Evolutionary conservation across 768 basidiomycete species (phyloP), one percentile per base, ranked within the genome.

Genomic region (Kondoa malvinella): DNA sequence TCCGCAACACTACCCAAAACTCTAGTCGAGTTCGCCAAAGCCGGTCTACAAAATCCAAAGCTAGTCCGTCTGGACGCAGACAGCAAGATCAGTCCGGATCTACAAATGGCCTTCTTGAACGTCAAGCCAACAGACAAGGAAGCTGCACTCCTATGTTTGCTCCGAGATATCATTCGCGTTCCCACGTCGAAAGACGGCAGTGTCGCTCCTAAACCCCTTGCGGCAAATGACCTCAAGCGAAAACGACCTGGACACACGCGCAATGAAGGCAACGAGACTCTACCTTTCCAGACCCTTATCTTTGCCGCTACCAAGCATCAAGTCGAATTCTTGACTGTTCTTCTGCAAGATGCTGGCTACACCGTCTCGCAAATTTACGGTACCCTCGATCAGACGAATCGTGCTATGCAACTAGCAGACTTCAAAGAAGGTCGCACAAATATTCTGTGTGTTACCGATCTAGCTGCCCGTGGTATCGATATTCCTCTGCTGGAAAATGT

Each of bases 281-380:
- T 83, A 4, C 84, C 89, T 27, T 87, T 92, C 76, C 95, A 99
- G 77, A 92, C 92, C 0, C 84, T 99, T 62, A 82, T 99, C 4
- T 99, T 99, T 74, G 86, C 87, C 1, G 90, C 94, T 3, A 99
- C 95, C 25, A 97, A 99, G 77, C 95, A 99, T 74, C 95, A 99
- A 73, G 92, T 99, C 74, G 95, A 97, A 77, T 99, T 95, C 76
- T 82, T 97, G 58, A 82, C 84, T 1, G 83, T 82, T 57, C 80
- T 99, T 2, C 81, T 99, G 66, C 81, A 81, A 2, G 82, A 86
- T 15, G 86, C 87, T 8, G 89, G 90, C 14, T 99, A 94, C 75
- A 80, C 88, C 1, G 86, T 89, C 21, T 94, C 94, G 15, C 87
- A 92, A 71, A 92, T 97, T 63, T 97, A 97, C 74, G 94, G 95